These are phyloP conservation scores for Fagus sylvatica DNA, from an alignment of 306 rosid genomes.

Conservation along the genomic window DNA sequence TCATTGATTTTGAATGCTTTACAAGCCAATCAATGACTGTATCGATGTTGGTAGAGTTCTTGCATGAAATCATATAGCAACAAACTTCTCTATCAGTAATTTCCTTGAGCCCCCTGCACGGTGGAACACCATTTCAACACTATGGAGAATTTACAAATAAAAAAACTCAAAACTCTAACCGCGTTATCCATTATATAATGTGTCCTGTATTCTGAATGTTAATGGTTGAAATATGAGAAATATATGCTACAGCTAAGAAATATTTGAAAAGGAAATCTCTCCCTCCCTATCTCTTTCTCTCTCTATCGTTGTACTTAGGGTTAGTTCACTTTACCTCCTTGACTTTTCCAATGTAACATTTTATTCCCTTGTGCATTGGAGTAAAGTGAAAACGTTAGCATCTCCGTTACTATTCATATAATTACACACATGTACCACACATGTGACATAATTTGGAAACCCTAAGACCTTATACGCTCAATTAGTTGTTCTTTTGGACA, in stretches of 20 bases:
- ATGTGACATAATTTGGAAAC: too few relatives aligned
- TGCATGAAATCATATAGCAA: constrained; percentile 75
- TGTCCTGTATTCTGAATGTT: neutral
- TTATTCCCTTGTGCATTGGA: too few relatives aligned
- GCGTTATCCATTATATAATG: neutral
- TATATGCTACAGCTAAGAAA: neutral
- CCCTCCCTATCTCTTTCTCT: neutral
- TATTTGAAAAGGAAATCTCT: neutral
- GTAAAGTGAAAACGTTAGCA: too few relatives aligned
- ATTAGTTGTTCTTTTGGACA: too few relatives aligned
- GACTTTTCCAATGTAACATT: too few relatives aligned
- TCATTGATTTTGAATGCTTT: constrained; percentile 65
- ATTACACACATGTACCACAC: too few relatives aligned
- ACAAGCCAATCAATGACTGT: constrained; percentile 63
- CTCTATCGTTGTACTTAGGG: too few relatives aligned
- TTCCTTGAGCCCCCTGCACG: constrained; percentile 60
- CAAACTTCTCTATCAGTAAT: constrained; percentile 60
- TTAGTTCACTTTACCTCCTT: too few relatives aligned
- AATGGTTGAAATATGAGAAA: neutral
- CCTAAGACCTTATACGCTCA: too few relatives aligned
- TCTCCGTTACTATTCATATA: too few relatives aligned
- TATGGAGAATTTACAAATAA: neutral
- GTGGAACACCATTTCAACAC: constrained; percentile 15
- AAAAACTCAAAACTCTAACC: neutral
- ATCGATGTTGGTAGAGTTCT: constrained; percentile 66